Conservation (phyloP, 1,284 basidiomycete species). For the Singerocomus inundabilis region DNA sequence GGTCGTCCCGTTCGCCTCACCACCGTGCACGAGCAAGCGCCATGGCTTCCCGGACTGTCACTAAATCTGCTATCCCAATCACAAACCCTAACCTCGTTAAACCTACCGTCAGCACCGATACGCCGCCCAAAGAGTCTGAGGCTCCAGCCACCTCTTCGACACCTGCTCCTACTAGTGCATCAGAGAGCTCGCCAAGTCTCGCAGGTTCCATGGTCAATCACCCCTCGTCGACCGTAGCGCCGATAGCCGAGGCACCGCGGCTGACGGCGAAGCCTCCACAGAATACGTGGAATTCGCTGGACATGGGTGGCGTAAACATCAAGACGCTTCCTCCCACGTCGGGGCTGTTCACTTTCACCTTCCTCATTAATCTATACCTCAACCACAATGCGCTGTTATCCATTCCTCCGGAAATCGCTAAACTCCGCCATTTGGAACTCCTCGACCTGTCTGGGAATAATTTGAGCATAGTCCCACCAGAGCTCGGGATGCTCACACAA, state of each 20-base stretch:
- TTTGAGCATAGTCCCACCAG: slow-evolving; percentile 76
- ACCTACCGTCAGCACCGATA: slow-evolving; percentile 39
- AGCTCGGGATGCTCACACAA: slow-evolving; percentile 88
- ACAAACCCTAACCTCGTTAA: slow-evolving; percentile 74
- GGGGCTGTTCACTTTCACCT: slow-evolving; percentile 88
- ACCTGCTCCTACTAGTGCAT: slow-evolving; percentile 39
- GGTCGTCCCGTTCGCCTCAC: slow-evolving; percentile 73
- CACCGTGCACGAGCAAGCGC: slow-evolving; percentile 78
- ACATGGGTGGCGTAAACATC: slow-evolving; percentile 94
- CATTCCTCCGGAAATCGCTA: slow-evolving; percentile 83
- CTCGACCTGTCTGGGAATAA: slow-evolving; percentile 94
- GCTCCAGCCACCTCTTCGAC: slow-evolving; percentile 27
- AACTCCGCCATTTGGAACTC: slow-evolving; percentile 83
- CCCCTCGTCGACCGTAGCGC: slow-evolving; percentile 71
- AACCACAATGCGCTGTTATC: slow-evolving; percentile 90
- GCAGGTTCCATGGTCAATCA: slow-evolving; percentile 50
- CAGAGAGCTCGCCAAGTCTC: slow-evolving; percentile 39
- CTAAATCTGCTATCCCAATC: slow-evolving; percentile 80
- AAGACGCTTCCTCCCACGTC: slow-evolving; percentile 86
- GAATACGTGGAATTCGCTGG: slow-evolving; percentile 87
- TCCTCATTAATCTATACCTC: slow-evolving; percentile 93
- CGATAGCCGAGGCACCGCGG: slow-evolving; percentile 61
- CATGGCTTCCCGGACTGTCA: slow-evolving; percentile 73
- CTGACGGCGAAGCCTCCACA: slow-evolving; percentile 59
- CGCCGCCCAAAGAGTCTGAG: slow-evolving; percentile 27